Evolutionary conservation across 73 alveolate genomes (phyloP), one percentile per base, ranked within the genome.

Genomic region (Strombidium stylifer): DNA sequence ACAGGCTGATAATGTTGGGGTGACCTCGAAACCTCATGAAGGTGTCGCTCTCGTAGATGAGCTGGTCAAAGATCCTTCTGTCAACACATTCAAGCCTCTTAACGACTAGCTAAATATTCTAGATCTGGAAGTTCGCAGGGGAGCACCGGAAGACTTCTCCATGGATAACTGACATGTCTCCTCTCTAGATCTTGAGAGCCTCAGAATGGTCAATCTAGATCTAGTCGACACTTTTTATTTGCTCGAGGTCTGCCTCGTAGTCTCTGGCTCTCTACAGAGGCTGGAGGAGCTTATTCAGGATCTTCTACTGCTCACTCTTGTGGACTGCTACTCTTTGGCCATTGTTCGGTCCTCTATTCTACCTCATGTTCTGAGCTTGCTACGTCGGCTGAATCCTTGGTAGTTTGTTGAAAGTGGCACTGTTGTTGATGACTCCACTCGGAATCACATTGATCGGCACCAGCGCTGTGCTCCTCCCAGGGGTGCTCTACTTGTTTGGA

Each of bases 21-120:
- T 79, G 83, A 16, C 71, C 75, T 27, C 90, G 27, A 60, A 68
- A 79, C 16, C 90, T 36, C 90, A 79, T 79, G 41, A 79, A 79
- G 18, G 74, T 65, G 31, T 57, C 82, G 11, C 40, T 51, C 65
- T 78, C 89, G 46, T 67, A 62, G 23, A 78, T 81, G 25, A 67
- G 66, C 34, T 55, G 26, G 25, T 78, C 89, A 45, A 36, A 78
- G 3, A 78, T 78, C 45, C 89, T 53, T 37, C 81, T 40, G 52
- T 78, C 89, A 10, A 78, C 77, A 34, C 89, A 78, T 32, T 78
- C 89, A 4, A 78, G 65, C 26, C 89, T 47, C 42, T 78, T 78
- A 8, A 78, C 39, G 6, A 78, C 89, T 19, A 78, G 49, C 3
- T 82, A 83, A 18, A 54, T 53, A 30, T 44, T 61, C 19, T 57